A percentile compares a stretch with the other conserved stretches of the same genome.
Evolutionary conservation across 768 basidiomycete genomes (phyloP).

Genomic region (Lactarius vividus): DNA sequence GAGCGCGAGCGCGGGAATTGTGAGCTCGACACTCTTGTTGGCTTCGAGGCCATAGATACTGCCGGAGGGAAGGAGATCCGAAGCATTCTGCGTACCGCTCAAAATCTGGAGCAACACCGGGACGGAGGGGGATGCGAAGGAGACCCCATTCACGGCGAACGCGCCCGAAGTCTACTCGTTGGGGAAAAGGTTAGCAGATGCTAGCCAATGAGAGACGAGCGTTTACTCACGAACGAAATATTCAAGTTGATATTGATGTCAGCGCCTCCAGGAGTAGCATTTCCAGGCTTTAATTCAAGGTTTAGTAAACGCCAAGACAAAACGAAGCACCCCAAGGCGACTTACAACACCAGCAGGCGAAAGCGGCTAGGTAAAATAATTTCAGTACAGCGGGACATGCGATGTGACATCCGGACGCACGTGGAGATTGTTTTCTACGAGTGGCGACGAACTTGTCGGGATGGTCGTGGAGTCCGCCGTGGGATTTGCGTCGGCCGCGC

Average conservation of each 20-base stretch:
- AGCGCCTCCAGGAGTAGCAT: constrained; percentile 19
- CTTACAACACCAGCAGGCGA: constrained; percentile 11
- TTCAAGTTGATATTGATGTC: constrained; percentile 29
- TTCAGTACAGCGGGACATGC: neutral
- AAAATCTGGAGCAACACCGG: constrained; percentile 61
- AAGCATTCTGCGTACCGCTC: constrained; percentile 47
- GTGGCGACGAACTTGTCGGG: constrained; percentile 11
- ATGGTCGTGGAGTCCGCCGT: constrained; percentile 13
- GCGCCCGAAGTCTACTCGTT: neutral
- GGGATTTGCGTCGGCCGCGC: constrained; percentile 24
- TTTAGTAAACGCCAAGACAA: neutral
- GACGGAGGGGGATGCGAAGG: constrained; percentile 42
- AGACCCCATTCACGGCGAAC: constrained; percentile 35
- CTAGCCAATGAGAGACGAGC: neutral
- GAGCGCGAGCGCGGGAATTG: constrained; percentile 42
- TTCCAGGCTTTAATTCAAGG: constrained; percentile 18
- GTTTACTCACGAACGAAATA: constrained; percentile 28
- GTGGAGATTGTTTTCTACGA: constrained; percentile 19
- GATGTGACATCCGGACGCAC: constrained; percentile 3
- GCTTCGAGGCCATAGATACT: constrained; percentile 47
- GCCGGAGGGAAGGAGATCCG: constrained; percentile 49
- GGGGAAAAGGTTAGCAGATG: neutral
- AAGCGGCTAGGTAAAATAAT: constrained; percentile 9
- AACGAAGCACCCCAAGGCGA: neutral
- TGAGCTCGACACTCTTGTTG: constrained; percentile 48